Percentiles rank a stretch among this genome's conserved stretches.
phyloP scores from a whole-genome alignment of 2,329 filamentous ascomycete genomes.

The Zymoseptoria pseudotritici region DNA sequence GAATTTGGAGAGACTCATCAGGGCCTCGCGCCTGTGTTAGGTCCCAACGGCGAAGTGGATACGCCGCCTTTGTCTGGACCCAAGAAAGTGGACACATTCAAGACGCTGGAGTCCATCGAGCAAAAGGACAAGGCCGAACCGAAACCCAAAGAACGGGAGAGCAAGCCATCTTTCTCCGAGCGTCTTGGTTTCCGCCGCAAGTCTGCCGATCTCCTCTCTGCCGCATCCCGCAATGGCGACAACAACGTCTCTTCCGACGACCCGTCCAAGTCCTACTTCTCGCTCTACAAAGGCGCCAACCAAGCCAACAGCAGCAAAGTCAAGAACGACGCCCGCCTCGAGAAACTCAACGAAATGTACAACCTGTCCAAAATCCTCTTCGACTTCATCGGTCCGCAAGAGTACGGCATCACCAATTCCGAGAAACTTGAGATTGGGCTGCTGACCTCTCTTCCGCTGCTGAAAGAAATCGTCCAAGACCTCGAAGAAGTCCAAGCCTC shows the following conservation, averaged over 20 bases:
- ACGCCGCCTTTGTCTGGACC: conserved; percentile 14
- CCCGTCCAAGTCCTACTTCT: conserved; percentile 68
- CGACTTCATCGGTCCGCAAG: conserved; percentile 96
- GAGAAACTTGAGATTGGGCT: conserved; percentile 99
- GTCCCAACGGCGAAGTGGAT: conserved; percentile 6
- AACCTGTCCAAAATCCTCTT: conserved; percentile 90
- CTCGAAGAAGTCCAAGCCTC: conserved; percentile 95
- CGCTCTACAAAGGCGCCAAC: conserved; percentile 70
- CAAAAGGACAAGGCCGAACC: background rate
- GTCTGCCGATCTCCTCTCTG: conserved; percentile 36
- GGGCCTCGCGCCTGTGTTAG: conserved; percentile 13
- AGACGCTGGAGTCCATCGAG: conserved; percentile 6
- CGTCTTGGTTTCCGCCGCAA: conserved; percentile 47
- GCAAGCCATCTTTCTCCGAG: conserved; percentile 32
- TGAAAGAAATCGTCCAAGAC: conserved; percentile 95
- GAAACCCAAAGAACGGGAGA: conserved; percentile 6
- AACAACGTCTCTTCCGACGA: conserved; percentile 25
- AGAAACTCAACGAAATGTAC: conserved; percentile 87
- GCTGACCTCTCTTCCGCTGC: conserved; percentile 81
- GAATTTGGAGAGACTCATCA: conserved; percentile 28
- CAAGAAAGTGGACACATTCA: conserved; percentile 16
- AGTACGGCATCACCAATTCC: conserved; percentile 90
- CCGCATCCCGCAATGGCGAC: conserved; percentile 7
- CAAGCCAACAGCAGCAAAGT: conserved; percentile 50
- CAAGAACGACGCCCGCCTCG: conserved; percentile 76